A percentile compares a stretch with the other conserved stretches of the same genome.
Evolutionary conservation across 352 stramenopile genomes (phyloP).

Genomic region (Phytophthora crassamura): DNA sequence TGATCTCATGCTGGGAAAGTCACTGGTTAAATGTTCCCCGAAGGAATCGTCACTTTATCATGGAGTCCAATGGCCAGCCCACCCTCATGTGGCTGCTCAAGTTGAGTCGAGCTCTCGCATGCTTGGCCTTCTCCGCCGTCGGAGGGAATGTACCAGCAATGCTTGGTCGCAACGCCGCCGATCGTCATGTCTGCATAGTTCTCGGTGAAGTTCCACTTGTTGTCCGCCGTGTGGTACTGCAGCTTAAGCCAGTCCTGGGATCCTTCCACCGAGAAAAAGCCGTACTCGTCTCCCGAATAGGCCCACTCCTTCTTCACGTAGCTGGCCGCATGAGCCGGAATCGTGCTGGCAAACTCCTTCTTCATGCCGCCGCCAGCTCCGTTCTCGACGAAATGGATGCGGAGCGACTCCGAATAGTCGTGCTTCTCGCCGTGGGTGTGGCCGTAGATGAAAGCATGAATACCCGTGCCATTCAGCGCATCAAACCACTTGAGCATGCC

Average conservation of each 20-base stretch:
- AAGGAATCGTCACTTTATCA: too few relatives aligned
- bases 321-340: background rate
- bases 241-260: conserved; percentile 15
- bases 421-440: conserved; percentile 69
- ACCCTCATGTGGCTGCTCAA: too few relatives aligned
- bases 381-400: conserved; percentile 11
- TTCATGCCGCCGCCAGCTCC: conserved; percentile 4
- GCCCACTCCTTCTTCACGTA: conserved; percentile 9
- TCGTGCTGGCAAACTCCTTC: background rate
- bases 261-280: conserved; percentile 3
- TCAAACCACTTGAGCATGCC: conserved; percentile 5
- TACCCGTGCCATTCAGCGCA: background rate
- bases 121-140: conserved; percentile 3
- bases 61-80: too few relatives aligned
- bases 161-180: conserved; percentile 1
- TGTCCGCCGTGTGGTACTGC: conserved; percentile 14
- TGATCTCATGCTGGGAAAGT: too few relatives aligned
- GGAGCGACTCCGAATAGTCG: conserved; percentile 37
- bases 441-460: conserved; percentile 43
- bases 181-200: background rate
- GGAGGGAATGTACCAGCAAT: conserved; percentile 5
- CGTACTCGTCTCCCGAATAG: conserved; percentile 6
- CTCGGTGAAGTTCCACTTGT: conserved; percentile 4
- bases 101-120: background rate
- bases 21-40: too few relatives aligned